Evolutionary conservation across 306 rosid species (phyloP), one percentile per base, ranked within the genome.

Genomic region (Ormosia emarginata): DNA sequence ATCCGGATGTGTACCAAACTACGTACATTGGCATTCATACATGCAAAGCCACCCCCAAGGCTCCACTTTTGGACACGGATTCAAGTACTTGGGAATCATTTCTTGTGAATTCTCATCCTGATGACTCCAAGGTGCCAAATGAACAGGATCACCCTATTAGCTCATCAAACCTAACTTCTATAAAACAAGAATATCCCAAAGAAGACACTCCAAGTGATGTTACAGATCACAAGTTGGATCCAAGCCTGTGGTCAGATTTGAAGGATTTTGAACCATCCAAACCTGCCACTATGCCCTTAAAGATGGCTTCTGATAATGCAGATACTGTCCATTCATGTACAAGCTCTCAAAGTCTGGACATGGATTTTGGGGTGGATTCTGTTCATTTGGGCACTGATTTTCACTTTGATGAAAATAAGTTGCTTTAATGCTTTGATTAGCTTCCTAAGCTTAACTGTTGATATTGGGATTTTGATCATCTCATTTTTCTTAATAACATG

Each of bases 21-120:
- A 95, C 93, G 1, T 95, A 93, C 84, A 95, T 91, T 4, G 97
- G 94, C 1, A 44, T 62, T 4, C 98, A 95, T 87, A 95, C 95
- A 5, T 95, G 98, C 88, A 82, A 47, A 50, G 68, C 62, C 80
- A 70, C 15, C 10, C 76, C 83, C 7, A 86, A 82, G 39, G 71
- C 81, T 24, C 90, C 92, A 3, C 89, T 78, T 40, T 82, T 90
- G 85, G 30, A 87, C 70, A 67, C 85, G 18, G 78, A 17, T 24
- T 72, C 88, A 32, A 65, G 75, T 32, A 52, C 64, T 18, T 53
- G 74, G 80, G 81, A 80, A 30, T 56, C 89, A 34, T 49, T 52
- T 39, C 71, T 53, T 33, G 81, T 47, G 53, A 86, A 71, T 44
- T 34, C 76, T 6, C 32, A 71, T 5, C n/a, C 53, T 46, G 82